A percentile compares a stretch with the other conserved stretches of the same genome.
Evolutionary conservation across 495 filamentous ascomycete genomes (phyloP).

Genomic region (Hyaloscypha finlandica): DNA sequence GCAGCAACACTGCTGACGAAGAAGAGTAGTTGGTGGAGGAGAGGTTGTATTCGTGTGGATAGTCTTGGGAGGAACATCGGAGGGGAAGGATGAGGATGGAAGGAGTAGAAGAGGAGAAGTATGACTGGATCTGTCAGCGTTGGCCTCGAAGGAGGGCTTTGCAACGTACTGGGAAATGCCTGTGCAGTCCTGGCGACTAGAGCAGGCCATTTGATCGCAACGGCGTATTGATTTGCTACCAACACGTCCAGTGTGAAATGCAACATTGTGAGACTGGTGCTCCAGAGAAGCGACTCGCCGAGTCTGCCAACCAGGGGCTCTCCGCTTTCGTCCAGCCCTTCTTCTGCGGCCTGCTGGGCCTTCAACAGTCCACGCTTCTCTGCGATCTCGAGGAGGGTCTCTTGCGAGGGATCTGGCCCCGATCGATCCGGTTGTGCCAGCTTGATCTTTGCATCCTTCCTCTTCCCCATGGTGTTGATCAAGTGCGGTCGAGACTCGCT

Average conservation of each 20-base stretch:
- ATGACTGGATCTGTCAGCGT: constrained; percentile 53
- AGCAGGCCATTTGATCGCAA: constrained; percentile 59
- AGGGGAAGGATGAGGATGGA: constrained; percentile 54
- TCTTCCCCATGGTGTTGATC: constrained; percentile 36
- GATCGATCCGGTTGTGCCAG: constrained; percentile 61
- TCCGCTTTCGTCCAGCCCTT: constrained; percentile 34
- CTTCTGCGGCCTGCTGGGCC: constrained; percentile 38
- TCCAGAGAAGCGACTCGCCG: constrained; percentile 65
- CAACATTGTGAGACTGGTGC: constrained; percentile 71
- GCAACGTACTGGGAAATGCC: constrained; percentile 49
- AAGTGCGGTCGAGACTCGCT: background rate
- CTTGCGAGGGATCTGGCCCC: constrained; percentile 47
- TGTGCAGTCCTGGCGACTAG: constrained; percentile 55
- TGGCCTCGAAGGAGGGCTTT: background rate
- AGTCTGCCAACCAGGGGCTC: constrained; percentile 46
- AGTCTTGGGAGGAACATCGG: constrained; percentile 45
- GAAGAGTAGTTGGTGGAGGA: constrained; percentile 63
- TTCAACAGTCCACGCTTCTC: constrained; percentile 57
- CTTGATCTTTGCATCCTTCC: constrained; percentile 51
- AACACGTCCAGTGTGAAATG: constrained; percentile 88
- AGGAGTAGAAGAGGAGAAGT: constrained; percentile 58
- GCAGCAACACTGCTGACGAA: constrained; percentile 51
- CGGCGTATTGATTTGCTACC: constrained; percentile 87
- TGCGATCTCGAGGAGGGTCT: constrained; percentile 66
- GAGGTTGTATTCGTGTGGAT: constrained; percentile 44